Conservation (phyloP, 805 yeast species). For the Lipomyces lipofer region DNA sequence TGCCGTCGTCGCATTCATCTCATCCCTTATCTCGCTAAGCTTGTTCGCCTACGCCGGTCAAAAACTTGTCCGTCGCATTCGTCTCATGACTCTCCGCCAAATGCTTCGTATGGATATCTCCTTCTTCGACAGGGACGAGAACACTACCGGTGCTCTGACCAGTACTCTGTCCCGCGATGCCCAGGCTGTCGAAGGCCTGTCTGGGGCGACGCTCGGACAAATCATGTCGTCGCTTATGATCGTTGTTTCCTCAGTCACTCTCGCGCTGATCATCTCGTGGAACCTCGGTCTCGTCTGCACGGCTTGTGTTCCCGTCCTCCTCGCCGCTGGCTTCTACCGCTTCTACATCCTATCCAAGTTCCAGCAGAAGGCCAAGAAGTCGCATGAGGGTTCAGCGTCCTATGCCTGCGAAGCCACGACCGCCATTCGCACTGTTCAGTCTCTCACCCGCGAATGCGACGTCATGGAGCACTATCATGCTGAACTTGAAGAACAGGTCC, state of each 20-base stretch:
- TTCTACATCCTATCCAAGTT: conserved; percentile 39
- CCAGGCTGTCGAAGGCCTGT: conserved; percentile 42
- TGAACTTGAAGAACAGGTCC: conserved; percentile 38
- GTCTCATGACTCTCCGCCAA: conserved; percentile 39
- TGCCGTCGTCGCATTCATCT: conserved; percentile 8
- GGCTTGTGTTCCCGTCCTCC: conserved; percentile 39
- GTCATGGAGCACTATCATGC: conserved; percentile 39
- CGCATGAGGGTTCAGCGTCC: conserved; percentile 43
- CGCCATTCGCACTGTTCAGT: conserved; percentile 45
- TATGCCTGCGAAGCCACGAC: conserved; percentile 44
- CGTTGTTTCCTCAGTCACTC: conserved; percentile 43
- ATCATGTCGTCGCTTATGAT: conserved; percentile 40
- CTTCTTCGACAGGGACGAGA: conserved; percentile 41
- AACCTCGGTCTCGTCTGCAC: conserved; percentile 44
- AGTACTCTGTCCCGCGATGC: conserved; percentile 45
- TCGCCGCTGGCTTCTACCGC: conserved; percentile 45
- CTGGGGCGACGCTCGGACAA: conserved; percentile 46
- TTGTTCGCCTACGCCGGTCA: conserved; percentile 37
- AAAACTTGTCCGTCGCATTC: conserved; percentile 40
- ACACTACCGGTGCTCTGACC: conserved; percentile 44
- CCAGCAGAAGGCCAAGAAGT: conserved; percentile 42
- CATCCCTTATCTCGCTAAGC: conserved; percentile 25
- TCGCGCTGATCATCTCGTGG: conserved; percentile 45
- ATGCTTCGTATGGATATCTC: conserved; percentile 43
- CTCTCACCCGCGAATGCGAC: conserved; percentile 45